Percentiles rank a stretch among this genome's conserved stretches.
Conservation (phyloP, 805 yeast genomes). For the Spathaspora hagerdaliae region DNA sequence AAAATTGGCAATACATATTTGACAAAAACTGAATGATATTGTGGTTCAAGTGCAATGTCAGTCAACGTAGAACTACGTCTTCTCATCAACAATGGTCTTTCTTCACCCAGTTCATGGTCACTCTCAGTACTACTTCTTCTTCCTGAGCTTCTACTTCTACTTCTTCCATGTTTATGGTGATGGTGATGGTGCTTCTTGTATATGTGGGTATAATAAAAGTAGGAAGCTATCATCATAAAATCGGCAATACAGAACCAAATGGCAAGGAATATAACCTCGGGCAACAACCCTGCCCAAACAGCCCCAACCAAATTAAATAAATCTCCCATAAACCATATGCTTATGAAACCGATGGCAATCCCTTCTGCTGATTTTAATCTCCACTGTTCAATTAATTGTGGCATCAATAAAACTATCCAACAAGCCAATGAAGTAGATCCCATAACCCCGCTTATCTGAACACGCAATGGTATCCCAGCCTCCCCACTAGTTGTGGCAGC, state of each 20-base stretch:
- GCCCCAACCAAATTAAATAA: slow-evolving; percentile 64
- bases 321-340: slow-evolving; percentile 73
- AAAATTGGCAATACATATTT: slow-evolving; percentile 55
- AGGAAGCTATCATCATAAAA: slow-evolving; percentile 51
- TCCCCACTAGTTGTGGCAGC: no score
- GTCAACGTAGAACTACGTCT: slow-evolving; percentile 52
- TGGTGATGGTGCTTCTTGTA: slow-evolving; percentile 35
- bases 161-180: slow-evolving; percentile 10
- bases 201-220: slow-evolving; percentile 50
- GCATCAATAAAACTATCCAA: slow-evolving; percentile 73
- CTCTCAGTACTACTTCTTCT: background rate
- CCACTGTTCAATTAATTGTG: slow-evolving; percentile 82
- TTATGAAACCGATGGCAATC: slow-evolving; percentile 61
- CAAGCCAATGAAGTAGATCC: slow-evolving; percentile 75
- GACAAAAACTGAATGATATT: slow-evolving; percentile 42
- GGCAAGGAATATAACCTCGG: slow-evolving; percentile 67
- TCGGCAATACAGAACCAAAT: slow-evolving; percentile 78
- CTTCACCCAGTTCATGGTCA: slow-evolving; percentile 1
- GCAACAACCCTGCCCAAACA: slow-evolving; percentile 64
- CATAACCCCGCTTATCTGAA: slow-evolving; percentile 51
- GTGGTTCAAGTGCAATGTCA: slow-evolving; percentile 45
- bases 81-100: slow-evolving; percentile 20
- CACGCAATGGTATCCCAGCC: slow-evolving; percentile 1
- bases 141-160: background rate
- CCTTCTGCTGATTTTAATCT: slow-evolving; percentile 72